Base-by-base conservation (phyloP, 805 yeast genomes). In the Spathaspora gorwiae region DNA sequence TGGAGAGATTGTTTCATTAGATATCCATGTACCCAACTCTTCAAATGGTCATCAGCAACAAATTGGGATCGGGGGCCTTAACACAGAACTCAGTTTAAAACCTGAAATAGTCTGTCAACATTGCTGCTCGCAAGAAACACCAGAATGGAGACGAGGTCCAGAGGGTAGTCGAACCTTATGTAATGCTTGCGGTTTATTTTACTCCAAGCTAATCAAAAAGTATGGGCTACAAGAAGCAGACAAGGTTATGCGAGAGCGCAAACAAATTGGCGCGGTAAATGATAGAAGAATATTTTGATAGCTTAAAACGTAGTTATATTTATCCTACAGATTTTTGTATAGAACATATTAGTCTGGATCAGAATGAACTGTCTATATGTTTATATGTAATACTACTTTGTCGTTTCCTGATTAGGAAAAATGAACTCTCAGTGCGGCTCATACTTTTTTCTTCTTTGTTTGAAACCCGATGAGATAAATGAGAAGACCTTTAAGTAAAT, bases 71-170 rank as follows among this genome's bases (percentile, higher is more conserved):
- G 57, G 61, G 6, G 51, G 55, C 0, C 41, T 57, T 9, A 51
- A 55, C 42, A 26, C 45, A 4, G 59, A 55, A 15, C 45, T 57
- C 12, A 55, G 61, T 42, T 29, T 49, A 26, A 46, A 46, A 26
- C 44, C 46, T 9, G 47, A 48, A 27, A 46, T 44, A 11, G 30
- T 42, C 3, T 62, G 67, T 44, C 50, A 47, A 32, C 96, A 89
- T 54, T 90, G 97, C 66, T 83, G 83, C 0, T 79, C 83, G 2
- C 72, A 72, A 27, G 80, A 79, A 39, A 87, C 96, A 0, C 97
- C 97, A 0, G 97, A 90, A 62, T 90, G 97, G 97, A 75, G 97
- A 58, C 73, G 84, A 49, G 97, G 97, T 0, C 96, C 96, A 1
- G 76, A 79, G 46, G 95, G 96, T 0, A 79, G 83, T 5, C 75